Percentiles rank a stretch among this genome's conserved stretches.
Evolutionary conservation across 2,329 filamentous ascomycete genomes (phyloP).

Genomic region (Trichoderma sp.): DNA sequence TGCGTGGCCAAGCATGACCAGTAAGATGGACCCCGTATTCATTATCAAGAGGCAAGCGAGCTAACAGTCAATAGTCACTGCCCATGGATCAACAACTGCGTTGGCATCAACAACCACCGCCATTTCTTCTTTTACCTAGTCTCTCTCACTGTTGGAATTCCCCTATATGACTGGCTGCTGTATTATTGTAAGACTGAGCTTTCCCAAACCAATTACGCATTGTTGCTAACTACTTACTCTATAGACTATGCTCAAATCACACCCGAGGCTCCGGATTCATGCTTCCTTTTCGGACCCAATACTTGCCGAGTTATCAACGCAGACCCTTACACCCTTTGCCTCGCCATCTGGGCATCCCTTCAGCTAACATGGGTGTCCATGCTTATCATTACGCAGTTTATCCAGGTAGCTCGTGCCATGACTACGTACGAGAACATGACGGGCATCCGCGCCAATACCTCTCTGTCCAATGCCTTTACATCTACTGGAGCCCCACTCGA

Average conservation of each 20-base stretch:
- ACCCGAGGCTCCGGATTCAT: conserved; percentile 57
- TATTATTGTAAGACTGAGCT: conserved; percentile 65
- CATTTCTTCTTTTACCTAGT: conserved; percentile 94
- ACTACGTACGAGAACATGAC: conserved; percentile 98
- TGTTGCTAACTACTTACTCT: neutral
- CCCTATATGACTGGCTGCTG: conserved; percentile 71
- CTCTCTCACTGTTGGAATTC: conserved; percentile 73
- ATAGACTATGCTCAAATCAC: conserved; percentile 36
- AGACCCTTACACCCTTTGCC: conserved; percentile 81
- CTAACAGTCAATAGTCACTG: conserved; percentile 70
- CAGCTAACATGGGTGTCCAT: conserved; percentile 97
- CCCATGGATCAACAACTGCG: conserved; percentile 96
- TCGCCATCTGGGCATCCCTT: conserved; percentile 77
- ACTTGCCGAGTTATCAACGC: conserved; percentile 78
- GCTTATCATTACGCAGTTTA: conserved; percentile 89
- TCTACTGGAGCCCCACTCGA: conserved; percentile 76
- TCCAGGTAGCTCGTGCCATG: conserved; percentile 89
- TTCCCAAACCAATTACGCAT: too few relatives aligned
- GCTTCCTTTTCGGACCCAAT: conserved; percentile 73
- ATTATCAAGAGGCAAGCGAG: neutral
- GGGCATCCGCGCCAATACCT: conserved; percentile 62
- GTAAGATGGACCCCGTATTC: conserved; percentile 54
- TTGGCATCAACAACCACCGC: conserved; percentile 93
- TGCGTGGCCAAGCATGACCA: conserved; percentile 97
- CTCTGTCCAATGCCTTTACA: conserved; percentile 72